Base-by-base conservation (phyloP, 345 rosid genomes). In the Litchi chinensis region DNA sequence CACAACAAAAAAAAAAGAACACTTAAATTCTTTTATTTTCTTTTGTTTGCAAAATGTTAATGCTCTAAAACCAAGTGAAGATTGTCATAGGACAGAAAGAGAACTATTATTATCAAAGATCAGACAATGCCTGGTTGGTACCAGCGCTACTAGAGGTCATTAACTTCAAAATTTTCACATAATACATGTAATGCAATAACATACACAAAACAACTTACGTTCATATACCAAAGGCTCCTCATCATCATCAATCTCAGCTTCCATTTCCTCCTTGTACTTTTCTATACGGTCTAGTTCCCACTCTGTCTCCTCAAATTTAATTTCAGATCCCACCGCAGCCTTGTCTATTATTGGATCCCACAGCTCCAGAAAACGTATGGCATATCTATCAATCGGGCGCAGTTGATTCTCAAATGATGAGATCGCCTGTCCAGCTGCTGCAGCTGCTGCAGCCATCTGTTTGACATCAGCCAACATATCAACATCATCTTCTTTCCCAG, bases 241-340 rank as follows among this genome's bases (percentile, higher is more conserved):
- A 50, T 93, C 98, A 75, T 97, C 99, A 82, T 97, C 99, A 83
- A 93, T 92, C 80, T 97, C 99, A 88, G 99, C 99, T 86, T 97
- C 99, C 97, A 97, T 91, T 84, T 97, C 99, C 74, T 94, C 99
- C 88, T 97, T 97, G 81, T 87, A 94, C 87, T 86, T 92, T 82
- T 97, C 98, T 80, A 97, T 91, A 70, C 90, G 95, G 78, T 94
- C 98, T 82, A 97, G 95, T 76, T 97, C 99, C 99, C 99, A 97
- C 83, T 94, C 98, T 72, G 84, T 85, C 91, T 92, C 97, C 82
- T 94, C 96, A 85, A 94, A 90, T 78, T 85, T 86, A 50, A 81
- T 90, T 87, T 93, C 93, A 77, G 92, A 85, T 79, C 91, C 98
- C 73, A 79, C 75, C 15, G 91, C 91, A 77, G 91, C 85, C 86